A percentile compares a stretch with the other conserved stretches of the same genome.
phyloP scores from a whole-genome alignment of 768 basidiomycete genomes.

The Mrakia hoshinonis region DNA sequence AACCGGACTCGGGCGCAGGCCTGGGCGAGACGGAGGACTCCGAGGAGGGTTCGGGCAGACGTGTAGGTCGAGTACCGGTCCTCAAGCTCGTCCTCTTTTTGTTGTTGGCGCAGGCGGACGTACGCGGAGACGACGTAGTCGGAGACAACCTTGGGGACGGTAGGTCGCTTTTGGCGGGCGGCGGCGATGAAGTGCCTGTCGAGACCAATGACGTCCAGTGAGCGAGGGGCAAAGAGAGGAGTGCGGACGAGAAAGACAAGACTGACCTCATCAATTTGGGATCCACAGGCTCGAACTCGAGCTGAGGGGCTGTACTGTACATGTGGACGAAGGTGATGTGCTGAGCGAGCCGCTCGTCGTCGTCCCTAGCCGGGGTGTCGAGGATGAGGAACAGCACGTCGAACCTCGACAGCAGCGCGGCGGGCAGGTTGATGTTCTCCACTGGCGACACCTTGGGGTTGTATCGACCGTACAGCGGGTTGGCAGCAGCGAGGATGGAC shows the following conservation, averaged over 20 bases:
- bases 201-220: conserved; percentile 12
- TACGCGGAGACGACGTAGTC: conserved; percentile 91
- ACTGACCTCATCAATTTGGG: conserved; percentile 77
- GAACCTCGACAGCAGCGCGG: conserved; percentile 90
- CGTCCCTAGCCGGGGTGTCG: conserved; percentile 88
- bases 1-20: conserved; percentile 87
- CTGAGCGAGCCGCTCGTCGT: conserved; percentile 89
- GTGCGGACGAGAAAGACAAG: neutral
- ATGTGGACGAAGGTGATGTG: conserved; percentile 98
- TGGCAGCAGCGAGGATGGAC: conserved; percentile 94
- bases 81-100: conserved; percentile 78
- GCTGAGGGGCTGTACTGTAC: conserved; percentile 78
- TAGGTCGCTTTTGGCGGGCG: conserved; percentile 77
- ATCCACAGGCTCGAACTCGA: conserved; percentile 74
- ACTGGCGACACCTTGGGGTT: conserved; percentile 96
- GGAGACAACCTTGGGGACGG: conserved; percentile 80
- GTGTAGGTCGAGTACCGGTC: conserved; percentile 90
- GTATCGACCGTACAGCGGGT: conserved; percentile 95
- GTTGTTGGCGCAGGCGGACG: conserved; percentile 84
- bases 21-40: conserved; percentile 86
- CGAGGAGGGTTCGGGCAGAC: conserved; percentile 89
- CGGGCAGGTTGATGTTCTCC: conserved; percentile 98
- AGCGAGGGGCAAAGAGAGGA: neutral
- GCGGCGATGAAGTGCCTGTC: conserved; percentile 91
- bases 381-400: conserved; percentile 93